phyloP scores from a whole-genome alignment of 2,329 filamentous ascomycete species.

The Graphium sp. region DNA sequence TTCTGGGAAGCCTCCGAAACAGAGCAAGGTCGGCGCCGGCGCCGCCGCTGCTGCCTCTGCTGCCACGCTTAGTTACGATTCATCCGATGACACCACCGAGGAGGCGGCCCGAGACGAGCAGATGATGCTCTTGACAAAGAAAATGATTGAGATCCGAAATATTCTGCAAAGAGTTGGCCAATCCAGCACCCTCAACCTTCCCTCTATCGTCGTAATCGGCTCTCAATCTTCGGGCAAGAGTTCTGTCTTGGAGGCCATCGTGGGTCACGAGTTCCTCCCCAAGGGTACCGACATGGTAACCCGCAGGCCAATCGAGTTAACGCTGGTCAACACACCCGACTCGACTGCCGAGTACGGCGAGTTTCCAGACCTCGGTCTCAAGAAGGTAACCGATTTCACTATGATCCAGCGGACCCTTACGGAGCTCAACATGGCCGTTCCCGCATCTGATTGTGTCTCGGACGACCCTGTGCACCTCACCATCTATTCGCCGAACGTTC shows the following conservation, averaged over 20 bases:
- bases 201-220: constrained; percentile 97
- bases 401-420: constrained; percentile 88
- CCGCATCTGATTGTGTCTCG: constrained; percentile 79
- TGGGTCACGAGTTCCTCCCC: constrained; percentile 92
- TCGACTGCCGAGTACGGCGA: constrained; percentile 83
- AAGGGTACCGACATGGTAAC: constrained; percentile 99
- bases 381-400: constrained; percentile 80
- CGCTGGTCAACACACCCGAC: constrained; percentile 84
- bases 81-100: constrained; percentile 38
- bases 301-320: constrained; percentile 84
- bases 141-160: constrained; percentile 97
- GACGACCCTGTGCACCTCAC: constrained; percentile 94
- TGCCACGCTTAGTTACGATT: constrained; percentile 48
- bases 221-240: constrained; percentile 98
- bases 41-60: constrained; percentile 58
- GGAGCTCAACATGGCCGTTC: constrained; percentile 85
- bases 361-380: constrained; percentile 79
- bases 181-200: constrained; percentile 71
- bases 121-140: constrained; percentile 98
- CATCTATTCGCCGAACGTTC: constrained; percentile 89
- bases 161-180: constrained; percentile 86
- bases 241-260: constrained; percentile 89
- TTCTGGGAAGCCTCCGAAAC: constrained; percentile 31
- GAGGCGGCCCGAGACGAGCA: constrained; percentile 63
- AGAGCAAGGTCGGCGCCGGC: constrained; percentile 44